These are phyloP conservation scores for Rhizophora mangle DNA, from an alignment of 345 rosid species.

Conservation along the genomic window DNA sequence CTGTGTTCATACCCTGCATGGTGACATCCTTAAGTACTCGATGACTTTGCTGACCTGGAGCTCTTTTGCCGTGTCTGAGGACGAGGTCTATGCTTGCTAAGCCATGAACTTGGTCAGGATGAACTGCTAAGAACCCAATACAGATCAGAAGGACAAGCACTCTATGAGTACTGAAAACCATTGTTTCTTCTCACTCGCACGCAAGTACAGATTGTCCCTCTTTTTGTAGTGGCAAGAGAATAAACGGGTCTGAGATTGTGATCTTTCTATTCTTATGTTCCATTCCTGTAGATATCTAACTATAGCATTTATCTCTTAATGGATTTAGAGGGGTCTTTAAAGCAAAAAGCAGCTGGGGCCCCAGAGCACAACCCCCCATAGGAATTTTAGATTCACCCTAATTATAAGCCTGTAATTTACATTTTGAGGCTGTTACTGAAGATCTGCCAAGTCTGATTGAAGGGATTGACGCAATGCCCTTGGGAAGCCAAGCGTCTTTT, in stretches of 20 bases:
- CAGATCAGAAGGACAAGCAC: constrained; percentile 52
- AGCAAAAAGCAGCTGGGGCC: constrained; percentile 61
- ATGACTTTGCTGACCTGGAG: constrained; percentile 20
- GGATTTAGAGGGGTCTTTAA: constrained; percentile 49
- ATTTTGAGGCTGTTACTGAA: constrained; percentile 65
- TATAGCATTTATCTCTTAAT: constrained; percentile 45
- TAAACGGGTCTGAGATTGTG: constrained; percentile 32
- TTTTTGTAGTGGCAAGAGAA: constrained; percentile 39
- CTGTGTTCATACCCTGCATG: constrained; percentile 33
- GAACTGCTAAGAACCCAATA: constrained; percentile 47
- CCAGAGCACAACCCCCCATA: constrained; percentile 26
- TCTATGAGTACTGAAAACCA: constrained; percentile 43
- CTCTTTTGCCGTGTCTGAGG: constrained; percentile 27
- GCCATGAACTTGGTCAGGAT: constrained; percentile 35
- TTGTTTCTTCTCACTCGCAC: constrained; percentile 38
- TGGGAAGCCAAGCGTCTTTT: constrained; percentile 80
- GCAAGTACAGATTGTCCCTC: constrained; percentile 33
- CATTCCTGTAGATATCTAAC: constrained; percentile 57
- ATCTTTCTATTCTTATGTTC: constrained; percentile 38
- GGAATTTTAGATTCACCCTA: constrained; percentile 60
- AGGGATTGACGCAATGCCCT: constrained; percentile 49
- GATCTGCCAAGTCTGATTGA: constrained; percentile 66
- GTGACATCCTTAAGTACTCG: constrained; percentile 40
- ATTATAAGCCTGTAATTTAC: constrained; percentile 51
- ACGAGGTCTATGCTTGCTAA: constrained; percentile 33